Base-by-base conservation (phyloP, 1,284 basidiomycete genomes). In the Tremellales sp. region DNA sequence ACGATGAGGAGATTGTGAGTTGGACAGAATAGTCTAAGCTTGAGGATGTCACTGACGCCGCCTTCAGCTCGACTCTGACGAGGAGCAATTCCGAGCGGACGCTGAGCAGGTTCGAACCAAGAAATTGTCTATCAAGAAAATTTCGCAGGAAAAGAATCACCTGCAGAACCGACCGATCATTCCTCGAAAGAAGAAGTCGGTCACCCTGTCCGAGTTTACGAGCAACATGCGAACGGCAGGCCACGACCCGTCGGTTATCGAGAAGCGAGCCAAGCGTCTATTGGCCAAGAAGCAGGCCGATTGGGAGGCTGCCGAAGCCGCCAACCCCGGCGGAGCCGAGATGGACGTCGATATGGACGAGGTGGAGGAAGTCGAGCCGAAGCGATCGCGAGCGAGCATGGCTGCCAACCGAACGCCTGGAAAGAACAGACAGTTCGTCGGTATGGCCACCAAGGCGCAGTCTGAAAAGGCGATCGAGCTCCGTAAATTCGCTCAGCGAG, bases 161-260 rank as follows among this genome's bases (percentile, higher is more conserved):
- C 81, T 85, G 66, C 91, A 89, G 79, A 89, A 92, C 77, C 81
- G 84, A 60, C 78, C 89, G 5, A 79, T 82, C 39, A 80, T 95
- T 10, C 91, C 89, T 5, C 85, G 93, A 45, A 93, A 90, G 43
- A 86, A 85, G 22, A 84, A 86, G 48, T 78, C 88, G 53, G 84
- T 90, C 46, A 90, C 89, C n/a, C 76, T 98, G 29, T 79, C 81
- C 41, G 89, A 97, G 68, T 83, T 98, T 67, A 84, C 87, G 32
- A 74, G 79, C 10, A 84, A 82, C 63, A 76, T 98, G 72, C 87
- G 85, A 28, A 83, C 83, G 61, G 86, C 87, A 9, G 94, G 95
- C 0, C 80, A 91, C 56, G 89, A 99, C 70, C 87, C 94, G 5
- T 85, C 83, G 57, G 81, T 81, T 45, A 84, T 99, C 61, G 82